Percentiles rank a stretch among this genome's conserved stretches.
Conservation (phyloP, 768 basidiomycete species). For the Thelephora aurantiotincta region DNA sequence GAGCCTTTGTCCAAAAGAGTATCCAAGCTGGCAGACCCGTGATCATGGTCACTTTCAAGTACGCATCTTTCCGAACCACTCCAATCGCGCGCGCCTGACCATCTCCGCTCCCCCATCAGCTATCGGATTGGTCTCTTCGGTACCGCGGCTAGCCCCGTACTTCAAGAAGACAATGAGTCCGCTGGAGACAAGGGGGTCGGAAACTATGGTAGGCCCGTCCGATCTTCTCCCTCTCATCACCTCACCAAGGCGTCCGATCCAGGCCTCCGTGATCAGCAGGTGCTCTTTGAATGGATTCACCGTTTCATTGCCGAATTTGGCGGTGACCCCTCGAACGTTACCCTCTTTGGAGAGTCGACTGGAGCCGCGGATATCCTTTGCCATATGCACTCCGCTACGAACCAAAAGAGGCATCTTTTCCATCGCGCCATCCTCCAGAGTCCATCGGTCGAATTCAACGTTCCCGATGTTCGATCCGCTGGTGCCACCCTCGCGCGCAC, state of each 20-base stretch:
- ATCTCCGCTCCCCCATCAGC: constrained; percentile 21
- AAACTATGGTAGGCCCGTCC: constrained; percentile 46
- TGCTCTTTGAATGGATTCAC: constrained; percentile 38
- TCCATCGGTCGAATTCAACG: constrained; percentile 43
- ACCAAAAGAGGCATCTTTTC: constrained; percentile 48
- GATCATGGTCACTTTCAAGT: constrained; percentile 68
- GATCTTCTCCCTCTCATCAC: neutral
- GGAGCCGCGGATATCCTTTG: constrained; percentile 22
- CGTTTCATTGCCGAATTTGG: constrained; percentile 37
- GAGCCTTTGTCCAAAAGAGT: constrained; percentile 55
- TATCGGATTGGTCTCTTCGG: constrained; percentile 70
- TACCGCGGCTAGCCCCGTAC: constrained; percentile 50
- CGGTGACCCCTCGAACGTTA: constrained; percentile 27
- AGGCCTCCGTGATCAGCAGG: constrained; percentile 22
- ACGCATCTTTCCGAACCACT: constrained; percentile 15
- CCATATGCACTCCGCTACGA: constrained; percentile 43
- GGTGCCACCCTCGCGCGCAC: constrained; percentile 56
- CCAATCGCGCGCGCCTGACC: constrained; percentile 2
- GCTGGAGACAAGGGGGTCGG: constrained; percentile 60
- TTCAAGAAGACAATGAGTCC: constrained; percentile 52
- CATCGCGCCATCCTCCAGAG: constrained; percentile 68
- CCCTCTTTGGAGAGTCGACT: constrained; percentile 19
- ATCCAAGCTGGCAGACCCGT: constrained; percentile 47
- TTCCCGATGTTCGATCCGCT: constrained; percentile 44
- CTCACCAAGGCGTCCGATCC: constrained; percentile 38